Evolutionary conservation across 257 asterid species (phyloP).

Genomic region (Solanum clarkiae): DNA sequence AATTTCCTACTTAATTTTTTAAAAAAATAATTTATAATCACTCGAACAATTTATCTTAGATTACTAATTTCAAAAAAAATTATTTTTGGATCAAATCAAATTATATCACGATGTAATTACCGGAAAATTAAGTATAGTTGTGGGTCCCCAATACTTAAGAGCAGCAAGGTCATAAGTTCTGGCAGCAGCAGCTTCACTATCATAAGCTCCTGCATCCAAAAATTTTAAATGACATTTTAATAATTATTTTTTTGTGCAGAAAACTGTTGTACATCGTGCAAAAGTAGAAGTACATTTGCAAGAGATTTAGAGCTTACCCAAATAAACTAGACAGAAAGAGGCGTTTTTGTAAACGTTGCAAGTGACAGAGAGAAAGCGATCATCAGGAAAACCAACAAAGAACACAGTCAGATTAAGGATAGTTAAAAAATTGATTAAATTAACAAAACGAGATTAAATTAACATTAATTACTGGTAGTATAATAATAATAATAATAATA

Average conservation of each 20-base stretch:
- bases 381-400: slow-evolving; percentile 33
- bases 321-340: slow-evolving; percentile 53
- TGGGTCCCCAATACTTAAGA: slow-evolving; percentile 82
- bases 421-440: slow-evolving; percentile 1
- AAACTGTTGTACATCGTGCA: not conserved
- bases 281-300: not conserved
- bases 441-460: not conserved
- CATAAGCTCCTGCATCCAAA: slow-evolving; percentile 61
- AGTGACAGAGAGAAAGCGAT: slow-evolving; percentile 7
- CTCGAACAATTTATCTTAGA: too few relatives aligned
- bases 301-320: slow-evolving; percentile 40
- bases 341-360: slow-evolving; percentile 33
- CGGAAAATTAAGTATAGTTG: slow-evolving; percentile 53
- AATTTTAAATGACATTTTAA: not conserved
- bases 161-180: slow-evolving; percentile 90
- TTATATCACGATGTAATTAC: slow-evolving; percentile 2
- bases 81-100: too few relatives aligned
- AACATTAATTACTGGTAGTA: not conserved
- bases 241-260: not conserved
- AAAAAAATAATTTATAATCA: too few relatives aligned
- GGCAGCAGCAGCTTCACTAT: slow-evolving; percentile 80
- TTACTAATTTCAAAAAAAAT: too few relatives aligned
- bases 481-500: not conserved
- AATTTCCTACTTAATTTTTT: too few relatives aligned
- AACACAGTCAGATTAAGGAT: slow-evolving; percentile 28